These are phyloP conservation scores for Echium plantagineum DNA, from an alignment of 257 asterid genomes.

Conservation along the genomic window DNA sequence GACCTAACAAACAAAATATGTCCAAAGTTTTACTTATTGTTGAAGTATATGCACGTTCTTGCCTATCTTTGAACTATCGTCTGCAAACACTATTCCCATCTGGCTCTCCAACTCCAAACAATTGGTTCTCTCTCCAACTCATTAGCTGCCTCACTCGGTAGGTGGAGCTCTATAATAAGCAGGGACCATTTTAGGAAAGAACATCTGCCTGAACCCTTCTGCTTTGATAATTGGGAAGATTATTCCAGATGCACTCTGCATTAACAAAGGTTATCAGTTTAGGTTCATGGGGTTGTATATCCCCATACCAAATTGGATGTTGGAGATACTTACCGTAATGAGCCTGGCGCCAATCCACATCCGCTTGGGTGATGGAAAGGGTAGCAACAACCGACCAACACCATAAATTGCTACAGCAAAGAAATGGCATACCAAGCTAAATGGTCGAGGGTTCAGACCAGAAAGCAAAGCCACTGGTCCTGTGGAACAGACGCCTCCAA, in stretches of 20 bases:
- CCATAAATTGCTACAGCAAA: slow-evolving; percentile 52
- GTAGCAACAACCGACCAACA: slow-evolving; percentile 45
- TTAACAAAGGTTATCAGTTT: neutral
- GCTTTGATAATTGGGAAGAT: slow-evolving; percentile 4
- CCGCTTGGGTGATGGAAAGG: slow-evolving; percentile 43
- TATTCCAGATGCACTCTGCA: slow-evolving; percentile 26
- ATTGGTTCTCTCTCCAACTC: no score
- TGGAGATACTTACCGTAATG: slow-evolving; percentile 18
- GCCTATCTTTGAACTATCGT: no score
- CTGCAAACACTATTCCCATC: no score
- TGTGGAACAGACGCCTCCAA: slow-evolving; percentile 41
- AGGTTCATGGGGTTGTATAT: neutral
- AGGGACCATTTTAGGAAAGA: slow-evolving; percentile 3
- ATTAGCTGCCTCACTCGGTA: neutral
- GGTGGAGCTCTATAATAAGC: slow-evolving; percentile 3
- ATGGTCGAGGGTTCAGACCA: slow-evolving; percentile 45
- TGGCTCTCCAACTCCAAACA: no score
- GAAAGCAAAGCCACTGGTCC: slow-evolving; percentile 54
- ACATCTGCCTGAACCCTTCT: slow-evolving; percentile 3
- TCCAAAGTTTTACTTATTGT: no score
- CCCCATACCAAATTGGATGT: neutral
- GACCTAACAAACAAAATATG: no score
- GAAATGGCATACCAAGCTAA: slow-evolving; percentile 46
- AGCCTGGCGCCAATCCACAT: slow-evolving; percentile 42
- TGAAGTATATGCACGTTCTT: no score